Percentiles rank a stretch among this genome's conserved stretches.
These are phyloP conservation scores for Rhododendron ferrugineum DNA, from an alignment of 148 eudicot species.

Conservation along the genomic window DNA sequence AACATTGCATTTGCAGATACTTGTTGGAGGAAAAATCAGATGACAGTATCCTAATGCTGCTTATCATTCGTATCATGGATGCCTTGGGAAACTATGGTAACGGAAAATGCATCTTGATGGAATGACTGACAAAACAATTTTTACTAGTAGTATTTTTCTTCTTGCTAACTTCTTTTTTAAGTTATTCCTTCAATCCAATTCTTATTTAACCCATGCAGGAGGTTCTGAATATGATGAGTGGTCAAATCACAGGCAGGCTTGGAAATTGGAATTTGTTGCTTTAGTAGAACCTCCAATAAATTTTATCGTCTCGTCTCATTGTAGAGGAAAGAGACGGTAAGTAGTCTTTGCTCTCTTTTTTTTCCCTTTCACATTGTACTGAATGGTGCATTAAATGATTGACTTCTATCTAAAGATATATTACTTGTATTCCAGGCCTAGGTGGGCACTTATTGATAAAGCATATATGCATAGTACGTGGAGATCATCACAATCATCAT, in stretches of 20 bases:
- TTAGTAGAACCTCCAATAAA: constrained; percentile 81
- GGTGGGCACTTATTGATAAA: constrained; percentile 94
- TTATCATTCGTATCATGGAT: constrained; percentile 82
- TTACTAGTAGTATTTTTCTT: not conserved
- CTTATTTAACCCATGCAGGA: constrained; percentile 40
- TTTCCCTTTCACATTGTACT: constrained; percentile 6
- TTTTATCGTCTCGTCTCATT: constrained; percentile 67
- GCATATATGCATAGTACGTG: constrained; percentile 90
- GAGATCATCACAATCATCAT: constrained; percentile 94
- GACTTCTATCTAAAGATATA: not conserved
- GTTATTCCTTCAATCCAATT: constrained; percentile 6
- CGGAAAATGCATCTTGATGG: constrained; percentile 5
- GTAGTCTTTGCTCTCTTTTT: not conserved
- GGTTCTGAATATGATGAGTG: constrained; percentile 93
- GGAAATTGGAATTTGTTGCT: constrained; percentile 95
- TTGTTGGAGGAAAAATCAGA: constrained; percentile 85
- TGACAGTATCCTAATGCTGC: constrained; percentile 86
- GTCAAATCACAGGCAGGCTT: constrained; percentile 93
- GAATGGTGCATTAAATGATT: not conserved
- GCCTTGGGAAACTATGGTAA: constrained; percentile 85
- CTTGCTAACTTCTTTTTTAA: constrained; percentile 1
- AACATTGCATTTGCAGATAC: constrained; percentile 46
- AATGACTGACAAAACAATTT: not conserved
- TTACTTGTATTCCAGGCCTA: constrained; percentile 51
- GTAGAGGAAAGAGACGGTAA: constrained; percentile 79